These are phyloP conservation scores for Mrakia blollopis DNA, from an alignment of 768 basidiomycete genomes.

Conservation along the genomic window DNA sequence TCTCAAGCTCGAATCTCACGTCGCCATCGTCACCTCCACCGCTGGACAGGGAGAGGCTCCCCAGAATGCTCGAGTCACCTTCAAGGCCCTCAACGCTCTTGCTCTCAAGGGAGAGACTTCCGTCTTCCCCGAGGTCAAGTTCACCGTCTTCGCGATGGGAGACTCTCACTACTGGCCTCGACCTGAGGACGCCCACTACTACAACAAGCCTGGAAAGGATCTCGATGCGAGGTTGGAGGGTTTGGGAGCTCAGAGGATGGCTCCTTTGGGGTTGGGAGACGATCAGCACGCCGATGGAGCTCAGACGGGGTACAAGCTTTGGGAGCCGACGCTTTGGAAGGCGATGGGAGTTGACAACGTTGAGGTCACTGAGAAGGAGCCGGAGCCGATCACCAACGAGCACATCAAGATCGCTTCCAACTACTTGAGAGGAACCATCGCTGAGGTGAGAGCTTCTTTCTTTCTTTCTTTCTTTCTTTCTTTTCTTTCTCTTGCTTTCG, in stretches of 20 bases:
- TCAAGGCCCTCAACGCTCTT: conserved; percentile 74
- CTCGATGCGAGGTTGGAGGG: conserved; percentile 71
- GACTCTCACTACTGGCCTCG: conserved; percentile 99
- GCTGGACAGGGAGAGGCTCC: conserved; percentile 98
- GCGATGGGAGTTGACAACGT: conserved; percentile 83
- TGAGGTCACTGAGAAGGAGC: conserved; percentile 85
- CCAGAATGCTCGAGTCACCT: conserved; percentile 86
- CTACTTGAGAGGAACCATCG: conserved; percentile 91
- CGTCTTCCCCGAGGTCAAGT: conserved; percentile 52
- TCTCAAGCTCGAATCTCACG: conserved; percentile 64
- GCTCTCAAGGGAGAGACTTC: conserved; percentile 55
- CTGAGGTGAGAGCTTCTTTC: conserved; percentile 48
- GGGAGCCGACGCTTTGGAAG: conserved; percentile 93
- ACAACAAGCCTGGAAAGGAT: conserved; percentile 93
- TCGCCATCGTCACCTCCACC: conserved; percentile 81
- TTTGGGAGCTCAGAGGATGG: conserved; percentile 73
- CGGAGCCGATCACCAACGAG: conserved; percentile 96
- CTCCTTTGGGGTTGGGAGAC: conserved; percentile 74
- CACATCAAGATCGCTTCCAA: conserved; percentile 96
- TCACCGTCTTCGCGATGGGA: conserved; percentile 87
- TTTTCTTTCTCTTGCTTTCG: not conserved
- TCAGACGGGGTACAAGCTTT: conserved; percentile 92
- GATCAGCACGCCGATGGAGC: conserved; percentile 96
- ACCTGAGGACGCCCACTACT: conserved; percentile 92
- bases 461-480: not conserved